Evolutionary conservation across 139 green algal species (phyloP).

Genomic region (Closterium sp.): DNA sequence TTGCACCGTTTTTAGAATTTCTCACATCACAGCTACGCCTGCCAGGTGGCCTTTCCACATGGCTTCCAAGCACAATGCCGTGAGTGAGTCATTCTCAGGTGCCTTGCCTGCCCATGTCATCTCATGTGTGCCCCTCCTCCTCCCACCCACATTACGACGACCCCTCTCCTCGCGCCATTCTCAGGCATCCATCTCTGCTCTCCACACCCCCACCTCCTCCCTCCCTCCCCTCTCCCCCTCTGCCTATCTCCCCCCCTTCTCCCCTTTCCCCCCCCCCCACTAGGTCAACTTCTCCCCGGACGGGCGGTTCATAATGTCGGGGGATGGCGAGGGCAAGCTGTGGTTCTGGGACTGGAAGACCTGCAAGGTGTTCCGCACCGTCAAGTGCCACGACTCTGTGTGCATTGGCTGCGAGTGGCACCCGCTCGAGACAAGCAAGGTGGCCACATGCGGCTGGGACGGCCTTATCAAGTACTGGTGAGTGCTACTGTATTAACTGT

Average conservation of each 20-base stretch:
- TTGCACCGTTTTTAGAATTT: too few relatives aligned
- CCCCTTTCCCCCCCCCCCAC: background rate
- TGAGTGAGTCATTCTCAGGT: too few relatives aligned
- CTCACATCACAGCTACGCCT: too few relatives aligned
- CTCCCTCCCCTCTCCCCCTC: background rate
- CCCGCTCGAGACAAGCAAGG: slow-evolving; percentile 84
- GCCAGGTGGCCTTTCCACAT: too few relatives aligned
- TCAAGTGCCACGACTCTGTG: slow-evolving; percentile 88
- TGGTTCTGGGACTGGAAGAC: slow-evolving; percentile 98
- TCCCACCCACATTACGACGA: too few relatives aligned
- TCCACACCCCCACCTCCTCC: too few relatives aligned
- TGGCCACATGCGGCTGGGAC: slow-evolving; percentile 93
- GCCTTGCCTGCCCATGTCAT: too few relatives aligned
- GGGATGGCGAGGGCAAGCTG: slow-evolving; percentile 84
- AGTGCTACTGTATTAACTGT: background rate
- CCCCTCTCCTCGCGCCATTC: too few relatives aligned
- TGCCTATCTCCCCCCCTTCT: background rate
- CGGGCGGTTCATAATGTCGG: slow-evolving; percentile 73
- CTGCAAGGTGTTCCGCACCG: slow-evolving; percentile 62
- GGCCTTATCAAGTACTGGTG: slow-evolving; percentile 55
- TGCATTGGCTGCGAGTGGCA: slow-evolving; percentile 91
- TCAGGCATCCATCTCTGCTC: too few relatives aligned
- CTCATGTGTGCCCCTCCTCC: too few relatives aligned
- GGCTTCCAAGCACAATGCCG: too few relatives aligned
- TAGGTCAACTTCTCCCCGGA: slow-evolving; percentile 72